Conservation (phyloP, 352 stramenopile species). For the Plasmopara muralis region DNA sequence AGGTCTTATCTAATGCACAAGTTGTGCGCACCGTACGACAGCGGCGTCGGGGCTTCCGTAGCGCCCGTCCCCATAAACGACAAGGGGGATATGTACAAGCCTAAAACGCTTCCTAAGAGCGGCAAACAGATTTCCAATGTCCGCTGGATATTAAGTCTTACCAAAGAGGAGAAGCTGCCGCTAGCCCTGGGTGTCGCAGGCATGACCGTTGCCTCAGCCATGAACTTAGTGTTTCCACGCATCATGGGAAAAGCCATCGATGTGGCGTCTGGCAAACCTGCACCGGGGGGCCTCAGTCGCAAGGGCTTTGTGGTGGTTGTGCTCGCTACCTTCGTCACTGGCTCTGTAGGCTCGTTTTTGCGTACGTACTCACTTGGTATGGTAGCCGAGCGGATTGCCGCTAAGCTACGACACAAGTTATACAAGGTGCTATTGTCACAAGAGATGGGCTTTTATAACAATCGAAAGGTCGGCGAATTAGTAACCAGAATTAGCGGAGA, state of each 20-base stretch:
- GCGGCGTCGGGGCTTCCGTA: conserved; percentile 10
- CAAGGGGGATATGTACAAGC: neutral
- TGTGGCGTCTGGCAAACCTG: conserved; percentile 68
- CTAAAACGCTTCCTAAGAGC: conserved; percentile 8
- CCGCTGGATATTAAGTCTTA: conserved; percentile 62
- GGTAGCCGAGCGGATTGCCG: conserved; percentile 79
- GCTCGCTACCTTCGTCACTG: conserved; percentile 77
- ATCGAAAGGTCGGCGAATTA: conserved; percentile 79
- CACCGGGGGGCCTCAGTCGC: conserved; percentile 58
- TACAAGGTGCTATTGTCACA: conserved; percentile 76
- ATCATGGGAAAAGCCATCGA: conserved; percentile 88
- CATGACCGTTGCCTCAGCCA: conserved; percentile 79
- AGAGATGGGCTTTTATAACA: conserved; percentile 80
- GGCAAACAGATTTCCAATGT: conserved; percentile 33
- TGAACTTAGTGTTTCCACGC: conserved; percentile 85
- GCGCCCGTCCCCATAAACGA: neutral
- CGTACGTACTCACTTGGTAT: conserved; percentile 86
- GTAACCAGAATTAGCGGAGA: conserved; percentile 81
- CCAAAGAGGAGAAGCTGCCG: conserved; percentile 56
- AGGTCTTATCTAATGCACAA: conserved; percentile 71
- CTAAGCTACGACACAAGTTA: conserved; percentile 64
- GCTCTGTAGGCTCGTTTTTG: conserved; percentile 81
- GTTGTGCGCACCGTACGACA: conserved; percentile 33
- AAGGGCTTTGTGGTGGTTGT: conserved; percentile 85
- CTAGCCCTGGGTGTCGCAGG: conserved; percentile 65